Evolutionary conservation across 495 filamentous ascomycete species (phyloP), one percentile per base, ranked within the genome.

Genomic region (Aspergillus kassunensis): DNA sequence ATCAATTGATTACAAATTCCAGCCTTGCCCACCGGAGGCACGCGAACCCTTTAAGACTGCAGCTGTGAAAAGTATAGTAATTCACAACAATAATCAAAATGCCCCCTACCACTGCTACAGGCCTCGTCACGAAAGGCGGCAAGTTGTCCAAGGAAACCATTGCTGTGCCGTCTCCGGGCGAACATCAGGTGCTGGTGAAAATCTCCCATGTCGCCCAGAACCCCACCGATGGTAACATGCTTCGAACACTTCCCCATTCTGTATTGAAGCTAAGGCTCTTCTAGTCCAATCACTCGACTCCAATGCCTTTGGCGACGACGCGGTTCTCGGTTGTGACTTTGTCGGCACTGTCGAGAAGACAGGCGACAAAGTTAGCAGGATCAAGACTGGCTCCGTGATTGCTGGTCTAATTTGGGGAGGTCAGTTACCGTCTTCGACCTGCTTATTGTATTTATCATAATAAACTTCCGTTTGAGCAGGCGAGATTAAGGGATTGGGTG

Each of bases 301-400:
- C 1, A 63, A 64, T 45, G 55, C 53, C 9, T 69, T 66, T 45
- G 66, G 58, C 6, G 55, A 66, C n/a, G 65, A 60, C 2, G 60
- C 56, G 11, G 63, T 79, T 20, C 60, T 83, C 2, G 80, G 80
- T 21, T 64, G 61, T 50, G 82, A 85, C 52, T 67, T 79, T 19
- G 69, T 78, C 2, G 82, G 82, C 30, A 67, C 71, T 4, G 65
- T 85, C 13, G 65, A 61, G 8, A 70, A 68, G 16, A 62, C 80
- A n/a, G 81, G 81, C 19, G 46, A 57, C 2, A 53, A 15, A 11
- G 78, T 78, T 6, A 75, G 57, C 18, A 25, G 58, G 2, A 69
- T 79, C 58, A 62, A 68, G 20, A 43, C 53, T 0, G 81, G 81
- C n/a, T 62, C 67, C 55, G n/a, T 59, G 13, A 41, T 63, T 1